Evolutionary conservation across 768 basidiomycete species (phyloP), one percentile per base, ranked within the genome.

Genomic region (Pulveroboletus sp.): DNA sequence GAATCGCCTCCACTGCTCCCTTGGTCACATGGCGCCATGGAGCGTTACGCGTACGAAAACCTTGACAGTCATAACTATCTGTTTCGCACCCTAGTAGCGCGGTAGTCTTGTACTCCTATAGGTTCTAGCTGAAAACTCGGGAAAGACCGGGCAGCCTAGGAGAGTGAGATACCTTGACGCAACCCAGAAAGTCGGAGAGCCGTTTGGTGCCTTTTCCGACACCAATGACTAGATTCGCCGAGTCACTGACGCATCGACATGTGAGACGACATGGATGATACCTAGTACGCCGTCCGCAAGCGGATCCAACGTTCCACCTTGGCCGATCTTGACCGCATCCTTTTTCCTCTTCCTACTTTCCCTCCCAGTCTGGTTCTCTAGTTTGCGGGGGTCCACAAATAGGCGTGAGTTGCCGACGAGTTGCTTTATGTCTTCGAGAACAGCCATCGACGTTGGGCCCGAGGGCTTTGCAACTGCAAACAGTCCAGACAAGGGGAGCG

Each of bases 251-350:
- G n/a, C 24, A 14, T 40, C 24, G 43, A 42, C 15, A 39, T 18
- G 40, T 51, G 40, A 14, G 45, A 28, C 43, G 28, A 43, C 15
- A 42, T 11, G 8, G 5, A 51, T 58, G 76, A 57, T 64, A 93
- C 93, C 91, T 55, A 97, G 73, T 14, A 96, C 92, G 39, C 95
- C 95, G 67, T 96, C 92, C 6, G 96, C 96, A 32, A 98, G 76
- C 14, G 96, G 96, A 72, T 99, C 96, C 43, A 99, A 73, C 4
- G 96, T 99, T 5, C 96, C 93, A 27, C 93, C 93, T 68, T 93
- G 90, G 1, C 93, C 93, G 43, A 94, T 81, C 69, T 95, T 94
- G 46, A 93, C 73, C 2, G 69, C 61, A 18, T 80, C 76, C 14
- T 63, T 64, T 45, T 60, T 64, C 44, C 60, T 60, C 39, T 64